These are phyloP conservation scores for Podosphaera fusca DNA, from an alignment of 2,329 filamentous ascomycete genomes.

Conservation along the genomic window DNA sequence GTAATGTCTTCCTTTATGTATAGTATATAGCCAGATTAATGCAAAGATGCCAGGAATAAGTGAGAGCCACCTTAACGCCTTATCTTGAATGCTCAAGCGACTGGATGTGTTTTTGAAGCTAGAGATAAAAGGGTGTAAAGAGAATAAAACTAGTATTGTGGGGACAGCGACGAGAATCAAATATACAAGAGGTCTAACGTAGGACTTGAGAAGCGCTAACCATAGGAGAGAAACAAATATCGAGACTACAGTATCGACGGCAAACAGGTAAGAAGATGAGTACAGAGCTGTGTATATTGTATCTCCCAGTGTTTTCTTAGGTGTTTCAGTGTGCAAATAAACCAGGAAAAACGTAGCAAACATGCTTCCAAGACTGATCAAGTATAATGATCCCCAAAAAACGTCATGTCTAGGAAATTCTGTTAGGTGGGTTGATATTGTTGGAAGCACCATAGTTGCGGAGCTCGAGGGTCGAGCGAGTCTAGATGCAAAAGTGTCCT, in stretches of 20 bases:
- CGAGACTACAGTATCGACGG: conserved; percentile 77
- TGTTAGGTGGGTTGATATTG: conserved; percentile 32
- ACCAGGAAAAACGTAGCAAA: conserved; percentile 77
- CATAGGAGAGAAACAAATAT: conserved; percentile 72
- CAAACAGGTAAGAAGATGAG: conserved; percentile 70
- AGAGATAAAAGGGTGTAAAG: conserved; percentile 71
- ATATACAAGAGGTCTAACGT: conserved; percentile 64
- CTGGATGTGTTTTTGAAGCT: conserved; percentile 61
- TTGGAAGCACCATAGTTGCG: conserved; percentile 25
- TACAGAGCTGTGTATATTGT: conserved; percentile 82
- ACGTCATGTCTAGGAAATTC: conserved; percentile 65
- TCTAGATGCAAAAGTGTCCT: conserved; percentile 6
- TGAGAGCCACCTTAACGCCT: conserved; percentile 69
- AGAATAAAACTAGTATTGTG: conserved; percentile 68
- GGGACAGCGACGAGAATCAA: conserved; percentile 68
- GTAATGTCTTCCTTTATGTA: conserved; percentile 57
- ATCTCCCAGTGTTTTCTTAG: conserved; percentile 54
- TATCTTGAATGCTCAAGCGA: conserved; percentile 65
- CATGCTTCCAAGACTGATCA: conserved; percentile 63
- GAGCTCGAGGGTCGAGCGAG: conserved; percentile 13
- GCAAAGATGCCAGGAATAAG: conserved; percentile 52
- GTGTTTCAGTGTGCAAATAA: conserved; percentile 64
- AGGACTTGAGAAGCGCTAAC: conserved; percentile 71
- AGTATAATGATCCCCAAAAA: conserved; percentile 78
- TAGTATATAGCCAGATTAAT: conserved; percentile 60